Base-by-base conservation (phyloP, 352 stramenopile species). In the Saprolegnia diclina region DNA sequence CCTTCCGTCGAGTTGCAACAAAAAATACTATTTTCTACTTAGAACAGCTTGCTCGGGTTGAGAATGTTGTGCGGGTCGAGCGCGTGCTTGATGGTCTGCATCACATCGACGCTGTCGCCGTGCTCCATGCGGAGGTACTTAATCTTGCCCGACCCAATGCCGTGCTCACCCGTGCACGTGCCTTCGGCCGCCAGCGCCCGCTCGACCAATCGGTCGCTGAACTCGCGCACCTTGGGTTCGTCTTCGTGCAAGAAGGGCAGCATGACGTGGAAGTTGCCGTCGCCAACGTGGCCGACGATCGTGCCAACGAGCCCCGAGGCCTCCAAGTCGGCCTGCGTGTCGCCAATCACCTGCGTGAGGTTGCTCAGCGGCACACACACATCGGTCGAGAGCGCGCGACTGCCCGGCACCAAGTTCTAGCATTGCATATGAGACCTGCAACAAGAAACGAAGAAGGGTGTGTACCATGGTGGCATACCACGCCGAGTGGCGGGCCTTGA, bases 221-320 rank as follows among this genome's bases (percentile, higher is more conserved):
- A 93, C 32, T 84, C 75, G 59, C 90, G 82, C 45, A 98, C 83
- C 69, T 90, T 89, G 62, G 87, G 76, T 6, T 83, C 74, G 65
- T 98, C 79, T 64, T 96, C 80, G 45, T 77, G 78, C 65, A 92
- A 80, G 71, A 96, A 89, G 22, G 97, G 91, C 55, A 99, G 77
- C 75, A 99, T 98, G 52, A 95, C 95, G 79, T 99, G 96, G 76
- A 99, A 99, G 79, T 99, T 99, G 48, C 96, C 97, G 73, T 99
- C 97, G 22, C 97, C 88, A 3, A 96, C 84, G 70, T 96, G 88
- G 70, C 85, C 86, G 68, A 99, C 94, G 57, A 97, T 97, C 32
- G 89, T 92, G 42, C 92, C 94, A 52, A 97, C 88, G 13, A 99
- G 74, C 9, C 79, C 81, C 9, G 86, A 87, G 55, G 90, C 77